Base-by-base conservation (phyloP, 179 eudicot species). In the Amaranthus tricolor region DNA sequence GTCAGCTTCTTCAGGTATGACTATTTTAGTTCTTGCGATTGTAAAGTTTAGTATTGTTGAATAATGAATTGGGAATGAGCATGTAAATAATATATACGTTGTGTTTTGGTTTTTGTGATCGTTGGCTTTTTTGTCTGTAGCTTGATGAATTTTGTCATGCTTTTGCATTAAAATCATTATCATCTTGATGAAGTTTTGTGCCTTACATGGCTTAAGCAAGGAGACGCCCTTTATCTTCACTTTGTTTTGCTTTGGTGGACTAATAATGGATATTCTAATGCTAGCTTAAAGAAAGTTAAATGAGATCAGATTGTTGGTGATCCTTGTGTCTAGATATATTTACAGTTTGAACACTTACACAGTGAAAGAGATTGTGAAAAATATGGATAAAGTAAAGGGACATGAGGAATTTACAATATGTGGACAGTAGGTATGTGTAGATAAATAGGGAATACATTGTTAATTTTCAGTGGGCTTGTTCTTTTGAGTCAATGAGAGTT, bases 1-100 rank as follows among this genome's bases (percentile, higher is more conserved):
- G 91, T 72, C 99, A 95, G 80, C 97, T 95, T 82, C 88, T 85
- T 64, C 99, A 93, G 98, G 98, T 92, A 74, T 62, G 83, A 62
- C 47, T 71, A 40, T 16, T n/a, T 21, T 19, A 52, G 19, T 62
- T 70, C 57, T 44, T 40, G 54, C 53, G 54, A 20, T 48, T 53
- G 17, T 67, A 51, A 61, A 76, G 4, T 55, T 71, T 14, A 14
- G 6, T 13, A 61, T 20, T 45, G 57, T 31, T 50, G 19, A 9
- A 43, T 57, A 43, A 12, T 6, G 6, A 7, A 24, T n/a, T n/a
- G 12, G 24, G 9, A 53, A 53, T 40, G 40, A 47, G 53, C 5
- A 14, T n/a, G 74, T 17, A 5, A 7, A n/a, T 21, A 67, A 47
- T 47, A 7, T 68, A 62, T 54, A 6, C 16, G 24, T 65, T 24